Evolutionary conservation across 2,329 filamentous ascomycete genomes (phyloP).

Genomic region (Colletotrichum sansevieriae): DNA sequence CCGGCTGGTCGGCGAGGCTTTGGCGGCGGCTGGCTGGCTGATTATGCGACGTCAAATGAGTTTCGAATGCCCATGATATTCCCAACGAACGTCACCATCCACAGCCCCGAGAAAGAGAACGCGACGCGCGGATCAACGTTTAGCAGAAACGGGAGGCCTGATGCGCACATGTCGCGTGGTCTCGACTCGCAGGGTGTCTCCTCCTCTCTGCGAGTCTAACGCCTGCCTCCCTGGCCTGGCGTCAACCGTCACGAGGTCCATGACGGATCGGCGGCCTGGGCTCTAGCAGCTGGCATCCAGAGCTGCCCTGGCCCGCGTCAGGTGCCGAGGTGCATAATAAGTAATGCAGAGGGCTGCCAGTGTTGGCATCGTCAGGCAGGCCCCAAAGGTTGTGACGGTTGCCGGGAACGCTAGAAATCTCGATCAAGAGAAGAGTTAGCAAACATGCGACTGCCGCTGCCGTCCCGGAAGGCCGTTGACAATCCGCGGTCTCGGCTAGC

Average conservation of each 20-base stretch:
- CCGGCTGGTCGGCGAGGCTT: conserved; percentile 6
- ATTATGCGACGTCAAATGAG: conserved; percentile 6
- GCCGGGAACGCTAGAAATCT: conserved; percentile 8
- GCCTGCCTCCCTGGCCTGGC: conserved; percentile 13
- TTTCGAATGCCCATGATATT: not conserved
- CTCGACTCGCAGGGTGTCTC: conserved; percentile 3
- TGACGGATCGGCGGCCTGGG: no score
- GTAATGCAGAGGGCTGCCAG: not conserved
- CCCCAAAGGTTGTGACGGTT: not conserved
- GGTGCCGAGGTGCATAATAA: no score
- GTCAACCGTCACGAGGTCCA: conserved; percentile 35
- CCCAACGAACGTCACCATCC: conserved; percentile 14
- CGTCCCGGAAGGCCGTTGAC: not conserved
- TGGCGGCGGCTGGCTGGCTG: conserved; percentile 9
- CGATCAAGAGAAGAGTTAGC: not conserved
- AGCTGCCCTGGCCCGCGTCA: no score
- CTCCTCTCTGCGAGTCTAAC: not conserved
- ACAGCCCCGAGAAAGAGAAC: not conserved
- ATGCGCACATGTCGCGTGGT: conserved; percentile 33
- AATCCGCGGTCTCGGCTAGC: not conserved
- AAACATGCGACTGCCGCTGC: conserved; percentile 2
- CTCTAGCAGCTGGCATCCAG: no score
- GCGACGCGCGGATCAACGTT: conserved; percentile 9
- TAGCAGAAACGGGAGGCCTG: conserved; percentile 15
- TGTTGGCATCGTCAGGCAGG: conserved; percentile 5